Conservation (phyloP, 768 basidiomycete genomes). For the Calvatia gigantea region DNA sequence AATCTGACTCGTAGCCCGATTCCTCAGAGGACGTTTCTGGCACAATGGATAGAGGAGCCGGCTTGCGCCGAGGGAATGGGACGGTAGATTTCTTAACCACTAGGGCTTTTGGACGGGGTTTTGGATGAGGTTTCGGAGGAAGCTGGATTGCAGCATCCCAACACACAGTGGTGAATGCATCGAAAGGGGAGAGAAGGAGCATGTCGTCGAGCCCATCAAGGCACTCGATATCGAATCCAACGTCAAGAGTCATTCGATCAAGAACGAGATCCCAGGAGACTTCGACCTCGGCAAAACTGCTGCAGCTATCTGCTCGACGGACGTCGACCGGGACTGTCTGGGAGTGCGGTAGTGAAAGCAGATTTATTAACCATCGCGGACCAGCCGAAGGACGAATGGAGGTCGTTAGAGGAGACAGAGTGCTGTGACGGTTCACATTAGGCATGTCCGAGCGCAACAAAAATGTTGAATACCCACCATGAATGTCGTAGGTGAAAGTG, state of each 20-base stretch:
- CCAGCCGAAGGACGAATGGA: conserved; percentile 9
- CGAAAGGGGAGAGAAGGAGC: conserved; percentile 31
- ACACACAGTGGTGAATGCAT: conserved; percentile 34
- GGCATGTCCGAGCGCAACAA: background rate
- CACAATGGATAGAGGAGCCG: background rate
- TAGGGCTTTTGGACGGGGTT: background rate
- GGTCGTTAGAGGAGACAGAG: conserved; percentile 2
- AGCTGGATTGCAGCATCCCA: conserved; percentile 25
- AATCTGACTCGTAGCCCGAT: conserved; percentile 13
- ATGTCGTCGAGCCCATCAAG: conserved; percentile 35
- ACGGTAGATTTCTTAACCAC: background rate
- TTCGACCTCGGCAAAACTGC: conserved; percentile 3
- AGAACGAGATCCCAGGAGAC: conserved; percentile 20
- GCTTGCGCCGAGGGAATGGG: conserved; percentile 4
- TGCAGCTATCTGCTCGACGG: conserved; percentile 5
- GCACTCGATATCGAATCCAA: conserved; percentile 34
- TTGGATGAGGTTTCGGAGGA: background rate
- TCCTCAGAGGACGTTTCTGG: conserved; percentile 10
- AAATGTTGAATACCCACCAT: background rate
- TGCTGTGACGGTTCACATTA: background rate
- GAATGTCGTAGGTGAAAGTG: background rate
- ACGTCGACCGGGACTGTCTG: conserved; percentile 12
- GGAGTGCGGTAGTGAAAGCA: background rate
- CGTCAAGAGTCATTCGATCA: conserved; percentile 33
- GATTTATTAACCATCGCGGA: conserved; percentile 3